Evolutionary conservation across 1,139 yeast genomes (phyloP).

Genomic region (Pneumocystis sp.): DNA sequence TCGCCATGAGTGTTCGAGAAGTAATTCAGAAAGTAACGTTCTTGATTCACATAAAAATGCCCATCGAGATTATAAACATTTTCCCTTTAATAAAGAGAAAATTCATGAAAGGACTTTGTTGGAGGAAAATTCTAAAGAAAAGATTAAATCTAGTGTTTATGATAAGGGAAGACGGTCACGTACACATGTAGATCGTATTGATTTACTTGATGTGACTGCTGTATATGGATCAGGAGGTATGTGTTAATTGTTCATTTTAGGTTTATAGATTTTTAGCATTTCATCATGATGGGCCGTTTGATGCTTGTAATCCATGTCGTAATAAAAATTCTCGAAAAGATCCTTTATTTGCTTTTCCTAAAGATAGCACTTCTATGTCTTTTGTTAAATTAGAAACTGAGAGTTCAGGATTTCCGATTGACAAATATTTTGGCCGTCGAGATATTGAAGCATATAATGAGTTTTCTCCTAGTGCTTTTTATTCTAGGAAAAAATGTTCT

Average conservation of each 20-base stretch:
- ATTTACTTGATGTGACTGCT: conserved; percentile 88
- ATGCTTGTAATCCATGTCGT: conserved; percentile 94
- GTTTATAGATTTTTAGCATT: conserved; percentile 33
- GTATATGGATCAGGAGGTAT: conserved; percentile 61
- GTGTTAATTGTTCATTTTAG: not conserved
- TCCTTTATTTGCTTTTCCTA: conserved; percentile 90
- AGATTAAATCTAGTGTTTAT: not conserved
- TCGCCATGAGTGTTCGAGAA: not conserved
- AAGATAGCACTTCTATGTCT: conserved; percentile 77
- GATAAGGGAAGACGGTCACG: conserved; percentile 21
- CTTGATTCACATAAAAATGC: not conserved
- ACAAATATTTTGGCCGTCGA: conserved; percentile 24
- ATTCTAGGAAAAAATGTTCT: conserved; percentile 2
- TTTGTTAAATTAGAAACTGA: conserved; percentile 32
- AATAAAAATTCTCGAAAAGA: conserved; percentile 63
- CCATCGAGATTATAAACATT: not conserved
- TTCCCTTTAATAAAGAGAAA: not conserved
- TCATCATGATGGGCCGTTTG: conserved; percentile 98
- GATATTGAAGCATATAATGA: conserved; percentile 23
- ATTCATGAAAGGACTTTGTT: not conserved
- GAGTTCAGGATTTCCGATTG: conserved; percentile 18
- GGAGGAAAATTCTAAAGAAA: not conserved
- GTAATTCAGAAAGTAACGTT: not conserved
- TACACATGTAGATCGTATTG: conserved; percentile 63
- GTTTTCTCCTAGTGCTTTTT: conserved; percentile 9